These are phyloP conservation scores for Stygiomarasmius scandens DNA, from an alignment of 1,284 basidiomycete genomes.

Conservation along the genomic window DNA sequence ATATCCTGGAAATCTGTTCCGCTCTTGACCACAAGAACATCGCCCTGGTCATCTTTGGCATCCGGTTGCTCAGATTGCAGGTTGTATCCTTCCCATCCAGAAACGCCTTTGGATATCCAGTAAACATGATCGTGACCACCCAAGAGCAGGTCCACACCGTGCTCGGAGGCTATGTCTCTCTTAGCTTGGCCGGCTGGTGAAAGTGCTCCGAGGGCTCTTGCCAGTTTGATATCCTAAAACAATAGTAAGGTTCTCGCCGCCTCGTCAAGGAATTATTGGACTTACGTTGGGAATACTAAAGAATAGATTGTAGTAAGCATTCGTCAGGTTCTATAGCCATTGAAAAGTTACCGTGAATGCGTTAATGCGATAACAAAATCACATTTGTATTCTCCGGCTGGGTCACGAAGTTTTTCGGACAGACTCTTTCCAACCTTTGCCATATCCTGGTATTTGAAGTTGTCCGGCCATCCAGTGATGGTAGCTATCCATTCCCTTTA, in stretches of 20 bases:
- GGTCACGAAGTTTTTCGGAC: conserved; percentile 62
- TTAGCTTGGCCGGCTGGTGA: conserved; percentile 40
- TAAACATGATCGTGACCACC: conserved; percentile 74
- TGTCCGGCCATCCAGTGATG: conserved; percentile 65
- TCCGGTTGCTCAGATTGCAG: conserved; percentile 47
- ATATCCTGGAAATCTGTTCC: conserved; percentile 75
- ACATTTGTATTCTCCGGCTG: conserved; percentile 54
- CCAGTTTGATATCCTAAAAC: conserved; percentile 59
- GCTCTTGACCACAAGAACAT: conserved; percentile 60
- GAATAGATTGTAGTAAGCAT: neutral
- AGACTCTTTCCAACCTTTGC: conserved; percentile 50
- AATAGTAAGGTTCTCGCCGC: conserved; percentile 42
- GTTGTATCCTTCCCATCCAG: conserved; percentile 57
- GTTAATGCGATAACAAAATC: conserved; percentile 70
- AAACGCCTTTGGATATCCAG: conserved; percentile 59
- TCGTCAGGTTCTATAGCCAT: neutral
- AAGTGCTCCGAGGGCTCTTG: conserved; percentile 36
- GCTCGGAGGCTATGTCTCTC: conserved; percentile 38
- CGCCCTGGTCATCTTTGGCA: conserved; percentile 58
- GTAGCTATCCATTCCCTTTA: conserved; percentile 69
- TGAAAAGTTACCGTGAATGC: conserved; percentile 48
- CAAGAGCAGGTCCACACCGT: conserved; percentile 70
- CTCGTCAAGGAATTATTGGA: conserved; percentile 10
- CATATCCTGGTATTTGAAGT: conserved; percentile 59
- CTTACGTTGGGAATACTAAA: conserved; percentile 45